These are phyloP conservation scores for Saksenaea oblongispora DNA, from an alignment of 371 early-diverging fungal genomes.

Conservation along the genomic window DNA sequence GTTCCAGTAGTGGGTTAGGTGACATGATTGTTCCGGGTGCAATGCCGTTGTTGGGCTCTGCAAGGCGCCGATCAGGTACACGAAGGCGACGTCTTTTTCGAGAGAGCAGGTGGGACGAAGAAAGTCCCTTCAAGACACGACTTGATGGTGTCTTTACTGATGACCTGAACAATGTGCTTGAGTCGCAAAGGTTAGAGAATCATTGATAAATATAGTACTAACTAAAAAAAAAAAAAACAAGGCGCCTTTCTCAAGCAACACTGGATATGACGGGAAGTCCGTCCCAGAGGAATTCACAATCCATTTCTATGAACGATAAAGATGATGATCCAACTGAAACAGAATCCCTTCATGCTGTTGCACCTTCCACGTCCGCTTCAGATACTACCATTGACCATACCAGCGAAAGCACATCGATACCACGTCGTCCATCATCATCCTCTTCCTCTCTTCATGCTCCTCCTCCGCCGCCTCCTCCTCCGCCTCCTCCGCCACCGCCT, in stretches of 20 bases:
- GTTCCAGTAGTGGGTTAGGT: conserved; percentile 40
- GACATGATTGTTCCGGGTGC: conserved; percentile 46
- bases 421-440: conserved; percentile 13
- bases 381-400: neutral
- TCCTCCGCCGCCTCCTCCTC: conserved; percentile 14
- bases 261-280: too few relatives aligned
- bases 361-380: neutral
- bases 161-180: neutral
- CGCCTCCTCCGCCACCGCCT: conserved; percentile 16
- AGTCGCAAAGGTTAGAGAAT: neutral
- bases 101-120: conserved; percentile 3
- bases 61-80: conserved; percentile 33
- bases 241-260: too few relatives aligned
- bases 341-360: neutral
- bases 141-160: neutral
- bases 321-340: neutral
- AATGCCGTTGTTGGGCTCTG: conserved; percentile 49
- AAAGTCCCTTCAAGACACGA: neutral
- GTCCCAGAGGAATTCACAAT: neutral
- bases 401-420: conserved; percentile 2
- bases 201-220: neutral
- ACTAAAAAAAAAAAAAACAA: neutral
- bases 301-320: neutral
- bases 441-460: conserved; percentile 2
- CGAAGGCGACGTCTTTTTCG: conserved; percentile 27